Percentiles rank a stretch among this genome's conserved stretches.
Evolutionary conservation across 129 eudicot species (phyloP).

Genomic region (Escallonia rubra): DNA sequence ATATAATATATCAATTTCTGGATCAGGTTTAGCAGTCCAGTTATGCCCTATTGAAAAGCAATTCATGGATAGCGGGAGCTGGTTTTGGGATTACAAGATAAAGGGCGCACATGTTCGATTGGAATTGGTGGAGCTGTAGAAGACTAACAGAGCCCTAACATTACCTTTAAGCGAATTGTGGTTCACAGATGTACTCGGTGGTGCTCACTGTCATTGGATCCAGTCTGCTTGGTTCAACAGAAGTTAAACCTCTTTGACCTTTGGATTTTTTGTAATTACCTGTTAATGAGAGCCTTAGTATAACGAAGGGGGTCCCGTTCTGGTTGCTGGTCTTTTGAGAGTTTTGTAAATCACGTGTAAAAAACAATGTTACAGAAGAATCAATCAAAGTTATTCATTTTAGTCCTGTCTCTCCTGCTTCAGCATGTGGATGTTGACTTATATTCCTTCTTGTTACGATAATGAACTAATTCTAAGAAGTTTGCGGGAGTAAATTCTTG

Average conservation of each 20-base stretch:
- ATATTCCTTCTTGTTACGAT: neutral
- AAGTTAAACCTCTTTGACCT: slow-evolving; percentile 64
- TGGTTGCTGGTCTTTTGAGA: slow-evolving; percentile 32
- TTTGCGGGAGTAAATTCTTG: slow-evolving; percentile 1
- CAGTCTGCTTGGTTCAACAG: slow-evolving; percentile 57
- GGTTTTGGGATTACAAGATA: slow-evolving; percentile 86
- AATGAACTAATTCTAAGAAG: neutral
- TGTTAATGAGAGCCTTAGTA: slow-evolving; percentile 21
- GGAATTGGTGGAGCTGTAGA: slow-evolving; percentile 70
- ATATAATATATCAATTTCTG: neutral
- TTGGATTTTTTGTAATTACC: slow-evolving; percentile 17
- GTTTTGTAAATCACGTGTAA: slow-evolving; percentile 47
- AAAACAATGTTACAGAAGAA: slow-evolving; percentile 19
- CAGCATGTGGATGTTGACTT: slow-evolving; percentile 2
- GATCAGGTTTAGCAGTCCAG: slow-evolving; percentile 59
- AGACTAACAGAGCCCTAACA: slow-evolving; percentile 17
- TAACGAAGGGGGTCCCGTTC: slow-evolving; percentile 27
- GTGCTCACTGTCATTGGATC: slow-evolving; percentile 3
- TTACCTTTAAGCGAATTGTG: slow-evolving; percentile 54
- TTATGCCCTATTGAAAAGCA: slow-evolving; percentile 56
- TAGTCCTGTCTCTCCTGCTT: neutral
- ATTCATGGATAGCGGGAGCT: slow-evolving; percentile 72
- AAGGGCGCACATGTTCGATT: slow-evolving; percentile 56
- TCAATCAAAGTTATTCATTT: slow-evolving; percentile 8
- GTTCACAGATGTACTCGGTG: slow-evolving; percentile 56